These are phyloP conservation scores for Zygoascus bituminiphila DNA, from an alignment of 805 yeast species.

Conservation along the genomic window DNA sequence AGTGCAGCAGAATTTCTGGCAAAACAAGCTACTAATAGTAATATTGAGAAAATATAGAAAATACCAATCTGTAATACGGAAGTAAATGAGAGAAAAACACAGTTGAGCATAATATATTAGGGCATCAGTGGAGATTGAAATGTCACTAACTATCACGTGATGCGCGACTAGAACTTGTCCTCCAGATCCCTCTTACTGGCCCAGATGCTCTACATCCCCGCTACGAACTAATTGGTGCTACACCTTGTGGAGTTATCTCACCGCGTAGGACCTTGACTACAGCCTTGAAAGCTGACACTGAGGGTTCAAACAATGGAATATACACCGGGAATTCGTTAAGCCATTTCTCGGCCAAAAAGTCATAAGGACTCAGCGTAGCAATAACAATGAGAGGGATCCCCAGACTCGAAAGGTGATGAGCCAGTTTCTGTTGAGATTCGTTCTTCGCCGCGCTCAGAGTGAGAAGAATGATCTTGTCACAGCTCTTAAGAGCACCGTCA, in stretches of 20 bases:
- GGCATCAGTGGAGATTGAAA: no score
- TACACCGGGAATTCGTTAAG: background rate
- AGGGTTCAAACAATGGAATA: background rate
- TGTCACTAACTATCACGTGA: no score
- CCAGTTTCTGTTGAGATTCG: constrained; percentile 50
- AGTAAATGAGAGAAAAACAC: no score
- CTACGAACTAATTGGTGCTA: background rate
- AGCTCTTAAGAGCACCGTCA: constrained; percentile 40
- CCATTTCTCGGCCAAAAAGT: constrained; percentile 38
- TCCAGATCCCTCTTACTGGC: no score
- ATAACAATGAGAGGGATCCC: constrained; percentile 43
- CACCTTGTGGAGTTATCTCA: background rate
- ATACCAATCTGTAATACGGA: no score
- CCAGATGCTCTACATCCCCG: no score
- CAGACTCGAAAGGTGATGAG: constrained; percentile 43
- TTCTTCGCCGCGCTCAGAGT: constrained; percentile 47
- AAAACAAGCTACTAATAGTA: background rate
- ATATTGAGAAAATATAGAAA: no score
- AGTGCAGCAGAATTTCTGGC: constrained; percentile 2
- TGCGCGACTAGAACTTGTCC: no score
- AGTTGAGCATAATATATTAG: no score
- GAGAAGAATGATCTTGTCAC: constrained; percentile 34
- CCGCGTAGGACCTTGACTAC: background rate
- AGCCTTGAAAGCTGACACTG: background rate
- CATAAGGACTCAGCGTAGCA: constrained; percentile 52